Evolutionary conservation across 2,329 filamentous ascomycete genomes (phyloP), one percentile per base, ranked within the genome.

Genomic region (Clonostachys byssicola): DNA sequence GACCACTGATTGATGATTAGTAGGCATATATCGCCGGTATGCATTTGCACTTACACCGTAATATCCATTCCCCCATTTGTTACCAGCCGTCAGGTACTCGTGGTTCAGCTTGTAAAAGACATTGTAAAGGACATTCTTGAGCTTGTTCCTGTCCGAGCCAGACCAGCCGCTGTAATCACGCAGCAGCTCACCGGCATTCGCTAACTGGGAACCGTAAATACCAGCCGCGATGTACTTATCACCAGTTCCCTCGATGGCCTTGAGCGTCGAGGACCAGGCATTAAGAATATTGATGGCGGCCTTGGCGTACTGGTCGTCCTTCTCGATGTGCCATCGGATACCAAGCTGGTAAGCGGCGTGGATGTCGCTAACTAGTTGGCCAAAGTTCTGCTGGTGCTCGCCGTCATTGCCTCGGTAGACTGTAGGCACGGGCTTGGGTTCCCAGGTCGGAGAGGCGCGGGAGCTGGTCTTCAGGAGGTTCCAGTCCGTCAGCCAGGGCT

Each of bases 181-280:
- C 43, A 74, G 54, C 2, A 74, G 56, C 49, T 75, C 72, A 0
- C 62, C 73, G 0, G 67, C 71, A 42, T 75, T 75, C 14, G 71
- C 72, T 12, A 75, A 56, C 50, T 75, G 59, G 46, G 73, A 73
- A 0, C 72, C 72, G 36, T 75, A 70, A 2, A 75, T 51, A 0
- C 72, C 71, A 18, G 44, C 44, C n/a, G 35, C 44, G 6, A 55
- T 49, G 10, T 62, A 58, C 0, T 49, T 59, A 34, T 74, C 70
- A 5, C 56, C 54, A 18, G 49, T 62, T 0, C 70, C 69, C 12
- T 48, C 50, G 36, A 73, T 62, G 3, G 44, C 42, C 1, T 53
- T 59, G 6, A 72, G 49, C 2, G 62, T 67, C 6, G 52, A 53
- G 13, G 56, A 54, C 71, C 70, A 74, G 3, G 56, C 63, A 42